Evolutionary conservation across 2,329 filamentous ascomycete genomes (phyloP), one percentile per base, ranked within the genome.

Genomic region (Talaromyces piceae): DNA sequence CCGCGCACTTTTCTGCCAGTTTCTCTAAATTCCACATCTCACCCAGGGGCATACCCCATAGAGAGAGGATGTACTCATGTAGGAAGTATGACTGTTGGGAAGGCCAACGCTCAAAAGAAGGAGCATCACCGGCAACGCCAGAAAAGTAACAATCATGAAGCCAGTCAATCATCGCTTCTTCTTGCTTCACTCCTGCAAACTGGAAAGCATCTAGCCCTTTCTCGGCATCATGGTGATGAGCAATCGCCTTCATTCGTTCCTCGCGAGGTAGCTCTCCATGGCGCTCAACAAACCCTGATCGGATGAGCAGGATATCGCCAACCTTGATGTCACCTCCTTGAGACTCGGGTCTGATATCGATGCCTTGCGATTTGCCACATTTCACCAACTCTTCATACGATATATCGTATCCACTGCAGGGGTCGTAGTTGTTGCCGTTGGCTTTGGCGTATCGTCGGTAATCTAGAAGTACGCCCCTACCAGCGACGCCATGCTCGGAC

Each of bases 121-220:
- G 79, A 11, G 76, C 70, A 61, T 88, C 85, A 0, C 81, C 81
- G 0, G 77, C 82, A 1, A 85, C 82, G 0, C 79, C 81, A 0
- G 83, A 74, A 57, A 88, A 87, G 48, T 83, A 82, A 57, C 77
- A 79, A 60, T 88, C 82, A 70, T 86, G 84, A 53, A 88, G 56
- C 83, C 84, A 88, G 49, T 79, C 76, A 6, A 80, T 69, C 3
- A 83, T 76, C 41, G 76, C 76, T 45, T 79, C 67, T 46, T 79
- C 76, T 56, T 79, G 77, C 44, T 71, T 72, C 3, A 81, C 51
- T 0, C 79, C 78, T 0, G 73, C 74, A 59, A 73, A 81, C 7
- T 65, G 50, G 45, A 73, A 64, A 3, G 70, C 65, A 6, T 70
- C 71, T 37, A 70, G 67, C 41, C 49, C 54, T 20, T 23, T 47